Evolutionary conservation across 2,329 filamentous ascomycete species (phyloP).

Genomic region (Cladosporium cucumerinum): DNA sequence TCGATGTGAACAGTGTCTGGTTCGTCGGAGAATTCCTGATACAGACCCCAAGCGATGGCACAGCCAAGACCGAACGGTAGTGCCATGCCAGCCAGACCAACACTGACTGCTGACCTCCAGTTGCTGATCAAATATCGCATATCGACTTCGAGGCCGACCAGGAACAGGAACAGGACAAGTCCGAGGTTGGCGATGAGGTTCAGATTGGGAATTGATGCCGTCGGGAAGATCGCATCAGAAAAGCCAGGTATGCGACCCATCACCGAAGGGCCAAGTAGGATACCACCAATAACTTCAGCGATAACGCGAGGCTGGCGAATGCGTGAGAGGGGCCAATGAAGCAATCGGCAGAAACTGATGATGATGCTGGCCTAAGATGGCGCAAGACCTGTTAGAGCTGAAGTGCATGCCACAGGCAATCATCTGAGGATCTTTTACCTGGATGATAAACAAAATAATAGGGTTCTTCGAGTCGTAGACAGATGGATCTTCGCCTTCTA

Average conservation of each 20-base stretch:
- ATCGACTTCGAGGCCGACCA: slow-evolving; percentile 85
- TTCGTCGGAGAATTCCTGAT: slow-evolving; percentile 65
- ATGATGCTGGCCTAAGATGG: slow-evolving; percentile 62
- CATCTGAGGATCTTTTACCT: slow-evolving; percentile 45
- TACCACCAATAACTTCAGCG: slow-evolving; percentile 79
- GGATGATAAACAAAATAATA: slow-evolving; percentile 72
- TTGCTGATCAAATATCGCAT: slow-evolving; percentile 72
- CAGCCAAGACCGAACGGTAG: slow-evolving; percentile 79
- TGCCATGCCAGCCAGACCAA: slow-evolving; percentile 75
- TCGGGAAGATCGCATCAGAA: slow-evolving; percentile 70
- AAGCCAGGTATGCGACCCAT: slow-evolving; percentile 85
- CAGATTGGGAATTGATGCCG: slow-evolving; percentile 69
- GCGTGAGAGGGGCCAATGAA: slow-evolving; percentile 74
- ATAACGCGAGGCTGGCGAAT: slow-evolving; percentile 79
- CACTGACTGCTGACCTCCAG: slow-evolving; percentile 74
- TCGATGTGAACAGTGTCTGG: slow-evolving; percentile 54
- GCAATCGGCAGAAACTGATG: slow-evolving; percentile 68
- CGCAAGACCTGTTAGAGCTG: neutral
- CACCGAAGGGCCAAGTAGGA: slow-evolving; percentile 80
- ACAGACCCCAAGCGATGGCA: slow-evolving; percentile 77
- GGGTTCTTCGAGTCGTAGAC: slow-evolving; percentile 68
- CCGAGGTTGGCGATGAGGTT: slow-evolving; percentile 79
- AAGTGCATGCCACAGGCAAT: neutral
- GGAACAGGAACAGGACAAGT: slow-evolving; percentile 78
- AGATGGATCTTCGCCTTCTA: slow-evolving; percentile 68